phyloP scores from a whole-genome alignment of 306 rosid genomes.

The Potentilla sterilis region DNA sequence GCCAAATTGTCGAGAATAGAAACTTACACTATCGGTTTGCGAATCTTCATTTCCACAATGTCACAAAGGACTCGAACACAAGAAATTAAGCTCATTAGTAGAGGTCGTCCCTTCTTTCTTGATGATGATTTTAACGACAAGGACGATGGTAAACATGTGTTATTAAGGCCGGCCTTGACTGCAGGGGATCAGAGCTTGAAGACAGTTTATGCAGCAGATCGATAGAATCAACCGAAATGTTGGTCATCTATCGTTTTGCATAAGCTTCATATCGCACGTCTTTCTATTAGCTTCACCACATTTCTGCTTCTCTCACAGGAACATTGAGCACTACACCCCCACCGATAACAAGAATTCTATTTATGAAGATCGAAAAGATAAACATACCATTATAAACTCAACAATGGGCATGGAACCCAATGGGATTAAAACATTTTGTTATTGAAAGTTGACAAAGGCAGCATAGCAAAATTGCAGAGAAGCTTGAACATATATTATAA shows the following conservation, averaged over 20 bases:
- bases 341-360: not conserved
- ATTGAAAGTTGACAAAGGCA: not conserved
- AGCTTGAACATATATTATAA: not conserved
- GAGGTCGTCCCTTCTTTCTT: too few relatives aligned
- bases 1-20: too few relatives aligned
- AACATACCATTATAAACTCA: not conserved
- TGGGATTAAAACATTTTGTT: not conserved
- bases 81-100: too few relatives aligned
- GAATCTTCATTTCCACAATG: not conserved
- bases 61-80: too few relatives aligned
- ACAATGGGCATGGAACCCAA: not conserved
- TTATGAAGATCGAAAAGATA: not conserved
- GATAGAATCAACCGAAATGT: not conserved
- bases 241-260: not conserved
- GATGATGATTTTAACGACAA: not conserved
- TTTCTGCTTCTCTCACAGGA: not conserved
- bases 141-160: not conserved
- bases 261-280: not conserved
- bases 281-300: not conserved
- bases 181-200: too few relatives aligned
- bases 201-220: not conserved
- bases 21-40: too few relatives aligned
- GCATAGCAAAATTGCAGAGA: not conserved
- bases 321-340: not conserved
- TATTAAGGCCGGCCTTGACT: too few relatives aligned